These are phyloP conservation scores for Tetracladium marchalianum DNA, from an alignment of 495 filamentous ascomycete genomes.

Conservation along the genomic window DNA sequence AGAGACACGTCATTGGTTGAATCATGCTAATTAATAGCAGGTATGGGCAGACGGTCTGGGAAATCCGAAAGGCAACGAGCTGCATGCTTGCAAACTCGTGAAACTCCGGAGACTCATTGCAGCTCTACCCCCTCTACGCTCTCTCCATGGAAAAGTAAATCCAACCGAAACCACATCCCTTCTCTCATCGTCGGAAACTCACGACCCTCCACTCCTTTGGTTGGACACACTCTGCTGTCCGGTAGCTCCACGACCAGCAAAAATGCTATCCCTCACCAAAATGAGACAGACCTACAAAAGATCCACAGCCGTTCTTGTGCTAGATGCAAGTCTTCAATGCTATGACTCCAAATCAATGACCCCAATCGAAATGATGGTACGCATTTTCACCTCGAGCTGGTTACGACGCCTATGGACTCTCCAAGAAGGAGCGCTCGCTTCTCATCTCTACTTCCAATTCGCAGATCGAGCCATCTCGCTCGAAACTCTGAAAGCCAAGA, in stretches of 20 bases:
- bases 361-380: conserved; percentile 3
- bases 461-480: conserved; percentile 11
- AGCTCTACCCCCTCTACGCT: not conserved
- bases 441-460: conserved; percentile 21
- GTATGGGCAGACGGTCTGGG: conserved; percentile 29
- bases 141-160: no score
- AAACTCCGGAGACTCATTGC: conserved; percentile 12
- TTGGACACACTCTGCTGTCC: conserved; percentile 27
- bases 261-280: conserved; percentile 15
- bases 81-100: conserved; percentile 21
- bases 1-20: not conserved
- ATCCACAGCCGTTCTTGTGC: conserved; percentile 21
- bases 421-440: conserved; percentile 20
- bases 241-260: conserved; percentile 8
- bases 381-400: conserved; percentile 21
- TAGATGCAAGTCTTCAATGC: conserved; percentile 14
- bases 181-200: not conserved
- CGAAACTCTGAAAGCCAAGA: not conserved
- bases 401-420: conserved; percentile 22
- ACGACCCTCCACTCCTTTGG: conserved; percentile 17
- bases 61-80: conserved; percentile 21
- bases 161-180: not conserved
- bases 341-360: conserved; percentile 3
- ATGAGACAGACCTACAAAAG: conserved; percentile 19
- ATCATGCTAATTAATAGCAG: not conserved